Evolutionary conservation across 2,329 filamentous ascomycete genomes (phyloP), one percentile per base, ranked within the genome.

Genomic region (Tolypocladium sp.): DNA sequence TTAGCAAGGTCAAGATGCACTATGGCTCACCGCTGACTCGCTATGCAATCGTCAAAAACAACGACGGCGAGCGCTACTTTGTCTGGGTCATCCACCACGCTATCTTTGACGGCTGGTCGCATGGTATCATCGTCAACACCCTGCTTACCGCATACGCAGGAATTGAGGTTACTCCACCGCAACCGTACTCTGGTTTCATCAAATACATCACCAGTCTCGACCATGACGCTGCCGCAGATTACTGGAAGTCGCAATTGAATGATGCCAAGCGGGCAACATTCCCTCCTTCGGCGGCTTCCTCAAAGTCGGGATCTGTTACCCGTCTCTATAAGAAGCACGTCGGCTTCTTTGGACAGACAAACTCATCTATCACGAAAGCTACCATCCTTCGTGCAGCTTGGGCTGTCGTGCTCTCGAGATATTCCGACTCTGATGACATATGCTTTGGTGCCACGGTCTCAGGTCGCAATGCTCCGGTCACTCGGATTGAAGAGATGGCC

Each of bases 91-190:
- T 60, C 4, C 66, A 67, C 37, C 66, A 67, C 55, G 56, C 61
- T n/a, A 20, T 65, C 6, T 67, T 66, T 40, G 66, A 67, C 54
- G 65, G 63, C 15, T 65, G 61, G 59, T 42, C 41, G 12, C 12
- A 13, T 12, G 41, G 12, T 22, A 22, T 42, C 20, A 42, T 42
- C 41, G 1, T 42, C 12, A 42, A n/a, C 9, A 42, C 17, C 12
- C 41, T 42, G 20, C 7, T n/a, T 12, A 13, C 12, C n/a, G 41
- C 41, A 22, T 42, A 42, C 5, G 12, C 20, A 42, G 41, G 41
- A 42, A 20, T 9, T n/a, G 20, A 6, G 12, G 2, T 42, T 3
- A 1, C 4, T 42, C 41, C 41, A 2, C n/a, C 41, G 8, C 41
- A 22, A 42, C 41, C 41, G 1, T 42, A 42, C 7, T 3, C 41